Evolutionary conservation across 345 rosid genomes (phyloP), one percentile per base, ranked within the genome.

Genomic region (Barbarea vulgaris): DNA sequence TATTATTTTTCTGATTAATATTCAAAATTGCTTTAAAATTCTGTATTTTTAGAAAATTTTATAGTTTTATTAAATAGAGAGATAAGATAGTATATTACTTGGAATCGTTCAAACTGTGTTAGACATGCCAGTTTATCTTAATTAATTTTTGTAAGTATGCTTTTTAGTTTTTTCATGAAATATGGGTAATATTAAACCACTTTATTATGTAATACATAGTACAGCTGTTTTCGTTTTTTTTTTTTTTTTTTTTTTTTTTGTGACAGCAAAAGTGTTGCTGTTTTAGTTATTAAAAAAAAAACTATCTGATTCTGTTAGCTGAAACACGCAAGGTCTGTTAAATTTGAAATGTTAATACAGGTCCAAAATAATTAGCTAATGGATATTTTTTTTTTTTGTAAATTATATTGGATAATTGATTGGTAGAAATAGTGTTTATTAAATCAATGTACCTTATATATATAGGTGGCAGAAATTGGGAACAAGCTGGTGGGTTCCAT

Each of bases 381-480:
- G 12, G 31, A 6, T 7, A 31, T n/a, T n/a, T n/a, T n/a, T n/a
- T n/a, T n/a, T n/a, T n/a, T n/a, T n/a, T n/a, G n/a, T n/a, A n/a
- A n/a, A n/a, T n/a, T n/a, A n/a, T n/a, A n/a, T n/a, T n/a, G n/a
- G n/a, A n/a, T n/a, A n/a, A n/a, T n/a, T n/a, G n/a, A 75, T 56
- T 25, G 15, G 34, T 34, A 58, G 27, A 56, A 41, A 30, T 5
- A 24, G 39, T 39, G 25, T 19, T 59, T 27, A 18, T 4, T 36
- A 47, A 48, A 22, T 7, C 10, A 65, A 50, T 36, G 51, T 54
- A 53, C 14, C 12, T 15, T 62, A 39, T n/a, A n/a, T n/a, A n/a
- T n/a, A 50, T 50, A 89, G 96, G 90, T 88, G 56, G 96, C 96
- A 1, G 86, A 84, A 80, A 15, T 85, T 64, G 90, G 80, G 63